phyloP scores from a whole-genome alignment of 176 grass and related monocot genomes.

The Eragrostis curvula region DNA sequence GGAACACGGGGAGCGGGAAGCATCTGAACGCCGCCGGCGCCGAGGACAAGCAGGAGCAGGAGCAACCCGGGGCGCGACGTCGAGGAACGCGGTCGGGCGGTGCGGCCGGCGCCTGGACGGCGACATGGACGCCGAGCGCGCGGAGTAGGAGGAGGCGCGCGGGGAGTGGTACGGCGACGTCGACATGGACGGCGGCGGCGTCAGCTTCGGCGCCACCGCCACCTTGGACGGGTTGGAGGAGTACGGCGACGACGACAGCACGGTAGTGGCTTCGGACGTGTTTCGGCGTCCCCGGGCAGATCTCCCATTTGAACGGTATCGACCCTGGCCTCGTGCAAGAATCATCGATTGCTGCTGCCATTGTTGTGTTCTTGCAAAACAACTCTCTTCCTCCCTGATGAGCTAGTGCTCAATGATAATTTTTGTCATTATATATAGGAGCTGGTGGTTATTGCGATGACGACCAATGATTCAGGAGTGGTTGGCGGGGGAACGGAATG shows the following conservation, averaged over 20 bases:
- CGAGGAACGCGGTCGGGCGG: slow-evolving; percentile 45
- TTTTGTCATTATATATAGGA: slow-evolving; percentile 25
- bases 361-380: not conserved
- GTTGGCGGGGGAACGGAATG: slow-evolving; percentile 47
- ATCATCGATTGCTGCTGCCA: slow-evolving; percentile 47
- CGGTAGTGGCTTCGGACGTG: slow-evolving; percentile 33
- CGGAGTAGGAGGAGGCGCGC: slow-evolving; percentile 19
- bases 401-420: not conserved
- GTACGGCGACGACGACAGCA: not conserved
- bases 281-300: slow-evolving; percentile 75
- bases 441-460: not conserved
- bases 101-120: slow-evolving; percentile 30
- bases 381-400: not conserved
- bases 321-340: slow-evolving; percentile 75
- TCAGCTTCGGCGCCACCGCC: slow-evolving; percentile 48
- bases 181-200: slow-evolving; percentile 61
- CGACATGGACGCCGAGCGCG: slow-evolving; percentile 46
- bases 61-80: slow-evolving; percentile 14
- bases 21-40: slow-evolving; percentile 33
- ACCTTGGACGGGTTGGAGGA: no score
- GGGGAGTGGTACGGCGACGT: slow-evolving; percentile 48
- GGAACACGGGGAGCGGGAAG: slow-evolving; percentile 48
- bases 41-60: no score
- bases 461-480: slow-evolving; percentile 49
- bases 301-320: slow-evolving; percentile 92